Evolutionary conservation across 345 rosid genomes (phyloP).

Genomic region (Aquilaria sinensis): DNA sequence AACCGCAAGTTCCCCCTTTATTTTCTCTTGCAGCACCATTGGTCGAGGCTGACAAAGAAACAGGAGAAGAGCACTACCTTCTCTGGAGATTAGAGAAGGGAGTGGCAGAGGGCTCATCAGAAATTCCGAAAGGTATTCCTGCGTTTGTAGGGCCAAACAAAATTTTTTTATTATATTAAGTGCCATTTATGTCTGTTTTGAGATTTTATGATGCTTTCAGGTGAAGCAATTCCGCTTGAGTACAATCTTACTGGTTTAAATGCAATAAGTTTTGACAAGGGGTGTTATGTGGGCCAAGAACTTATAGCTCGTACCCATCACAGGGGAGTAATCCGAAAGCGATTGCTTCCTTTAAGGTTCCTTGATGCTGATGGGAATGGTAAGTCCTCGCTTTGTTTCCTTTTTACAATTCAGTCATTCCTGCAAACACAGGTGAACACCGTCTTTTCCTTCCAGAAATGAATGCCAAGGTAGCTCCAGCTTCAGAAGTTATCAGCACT

Average conservation of each 20-base stretch:
- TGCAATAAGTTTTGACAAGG: constrained; percentile 92
- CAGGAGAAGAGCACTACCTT: constrained; percentile 58
- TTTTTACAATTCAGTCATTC: not conserved
- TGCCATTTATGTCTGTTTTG: not conserved
- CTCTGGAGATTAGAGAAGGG: constrained; percentile 80
- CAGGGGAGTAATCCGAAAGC: constrained; percentile 79
- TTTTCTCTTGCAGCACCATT: constrained; percentile 60
- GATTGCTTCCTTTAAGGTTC: constrained; percentile 68
- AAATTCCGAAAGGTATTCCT: constrained; percentile 72
- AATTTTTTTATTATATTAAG: not conserved
- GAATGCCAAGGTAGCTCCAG: constrained; percentile 48
- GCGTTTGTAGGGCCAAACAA: not conserved
- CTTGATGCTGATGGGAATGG: constrained; percentile 49
- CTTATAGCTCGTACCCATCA: constrained; percentile 92
- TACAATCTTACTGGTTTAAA: constrained; percentile 81
- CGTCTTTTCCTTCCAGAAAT: constrained; percentile 33
- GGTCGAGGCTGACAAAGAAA: constrained; percentile 75
- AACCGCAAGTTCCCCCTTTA: not conserved
- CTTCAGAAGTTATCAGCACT: constrained; percentile 55
- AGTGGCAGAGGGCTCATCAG: constrained; percentile 86
- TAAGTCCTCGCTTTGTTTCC: constrained; percentile 12
- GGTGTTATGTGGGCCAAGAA: constrained; percentile 96
- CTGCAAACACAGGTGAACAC: not conserved
- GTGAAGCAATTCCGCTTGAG: constrained; percentile 91
- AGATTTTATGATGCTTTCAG: constrained; percentile 23